Conservation (phyloP, 2,329 filamentous ascomycete genomes). For the Aspergillus sp. region DNA sequence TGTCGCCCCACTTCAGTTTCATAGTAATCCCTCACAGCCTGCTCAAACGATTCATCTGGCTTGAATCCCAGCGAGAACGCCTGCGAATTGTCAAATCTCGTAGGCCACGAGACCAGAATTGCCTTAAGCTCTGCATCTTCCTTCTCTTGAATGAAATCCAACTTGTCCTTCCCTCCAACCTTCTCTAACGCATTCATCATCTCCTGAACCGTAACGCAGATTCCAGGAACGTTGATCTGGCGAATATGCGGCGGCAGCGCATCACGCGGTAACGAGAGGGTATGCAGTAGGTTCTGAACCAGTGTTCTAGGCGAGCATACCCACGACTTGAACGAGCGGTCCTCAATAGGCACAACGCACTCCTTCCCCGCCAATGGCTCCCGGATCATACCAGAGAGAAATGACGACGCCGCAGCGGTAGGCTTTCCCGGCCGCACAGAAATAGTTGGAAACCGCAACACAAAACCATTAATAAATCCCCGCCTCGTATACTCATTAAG, state of each 20-base stretch:
- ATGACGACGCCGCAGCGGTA: too few species aligned
- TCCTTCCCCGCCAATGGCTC: slow-evolving; percentile 54
- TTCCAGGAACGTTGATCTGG: slow-evolving; percentile 53
- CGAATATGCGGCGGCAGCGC: slow-evolving; percentile 40
- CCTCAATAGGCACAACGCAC: slow-evolving; percentile 48
- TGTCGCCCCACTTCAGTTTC: slow-evolving; percentile 28
- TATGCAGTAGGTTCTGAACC: slow-evolving; percentile 48
- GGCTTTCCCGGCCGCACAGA: too few species aligned
- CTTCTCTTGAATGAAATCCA: slow-evolving; percentile 47
- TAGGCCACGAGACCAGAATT: slow-evolving; percentile 53
- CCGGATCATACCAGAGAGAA: too few species aligned
- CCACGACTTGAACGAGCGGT: slow-evolving; percentile 50
- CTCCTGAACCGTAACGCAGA: slow-evolving; percentile 45
- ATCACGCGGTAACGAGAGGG: slow-evolving; percentile 39
- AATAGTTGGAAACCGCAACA: too few species aligned
- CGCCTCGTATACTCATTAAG: too few species aligned
- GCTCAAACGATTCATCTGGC: slow-evolving; percentile 47
- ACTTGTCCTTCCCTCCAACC: slow-evolving; percentile 48
- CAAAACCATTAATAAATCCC: too few species aligned
- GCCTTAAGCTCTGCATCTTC: slow-evolving; percentile 44
- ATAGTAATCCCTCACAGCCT: slow-evolving; percentile 53
- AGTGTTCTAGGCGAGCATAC: slow-evolving; percentile 49
- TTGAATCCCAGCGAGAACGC: slow-evolving; percentile 48
- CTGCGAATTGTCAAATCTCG: slow-evolving; percentile 48
- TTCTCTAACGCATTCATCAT: slow-evolving; percentile 52